Evolutionary conservation across 257 asterid species (phyloP), one percentile per base, ranked within the genome.

Genomic region (Capsicum rhomboideum): DNA sequence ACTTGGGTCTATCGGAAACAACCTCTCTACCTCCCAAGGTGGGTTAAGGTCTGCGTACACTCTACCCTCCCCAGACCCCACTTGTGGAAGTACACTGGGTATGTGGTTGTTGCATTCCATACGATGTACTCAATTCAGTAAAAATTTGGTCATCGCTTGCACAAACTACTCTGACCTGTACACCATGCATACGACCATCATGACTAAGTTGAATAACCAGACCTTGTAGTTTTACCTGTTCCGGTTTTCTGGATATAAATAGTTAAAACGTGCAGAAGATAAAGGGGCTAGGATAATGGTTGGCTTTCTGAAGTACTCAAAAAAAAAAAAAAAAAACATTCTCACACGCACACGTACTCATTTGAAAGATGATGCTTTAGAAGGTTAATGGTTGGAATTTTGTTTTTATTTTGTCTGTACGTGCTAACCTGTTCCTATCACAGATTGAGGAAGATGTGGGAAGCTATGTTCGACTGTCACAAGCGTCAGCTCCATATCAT

Each of bases 401-500:
- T 29, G 21, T 52, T 80, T 20, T 34, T 28, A 31, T 56, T 52
- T 50, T 29, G 9, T 21, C 10, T 63, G 8, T 56, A 46, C 34
- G 77, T 34, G 66, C 68, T 53, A 83, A 68, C 63, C 79, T 21
- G 49, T 44, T 28, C 64, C 78, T 16, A 50, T 82, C 54, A 52
- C 93, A 97, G 99, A 71, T 88, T 97, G 85, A 89, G 94, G 89
- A 93, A 85, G 86, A 97, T 97, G 99, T 97, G 99, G 99, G 94
- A 90, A 84, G 86, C 71, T 85, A 97, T 95, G 98, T 78, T 88
- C 40, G 94, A 95, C 23, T 90, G 92, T 87, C 99, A 97, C 93
- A 91, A 88, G 90, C 98, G 90, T 83, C 99, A 97, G 85, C 84
- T 93, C 28, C 98, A 93, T 81, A 81, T 92, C 74, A 86, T 95